These are phyloP conservation scores for Phytophthora citrophthora DNA, from an alignment of 352 stramenopile species.

Conservation along the genomic window DNA sequence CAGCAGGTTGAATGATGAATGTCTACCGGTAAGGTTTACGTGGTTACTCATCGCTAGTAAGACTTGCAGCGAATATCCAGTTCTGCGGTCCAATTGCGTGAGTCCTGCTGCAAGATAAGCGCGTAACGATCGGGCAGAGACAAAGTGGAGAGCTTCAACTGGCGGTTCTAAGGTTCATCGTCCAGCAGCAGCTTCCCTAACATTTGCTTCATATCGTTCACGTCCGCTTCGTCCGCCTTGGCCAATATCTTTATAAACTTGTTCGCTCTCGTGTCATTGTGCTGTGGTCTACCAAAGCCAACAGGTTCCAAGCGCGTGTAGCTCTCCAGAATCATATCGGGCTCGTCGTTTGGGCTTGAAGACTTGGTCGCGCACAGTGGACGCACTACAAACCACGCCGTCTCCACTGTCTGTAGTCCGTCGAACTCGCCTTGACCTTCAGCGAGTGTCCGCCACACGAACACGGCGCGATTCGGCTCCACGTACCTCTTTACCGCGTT, in stretches of 20 bases:
- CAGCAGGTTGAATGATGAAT: neutral
- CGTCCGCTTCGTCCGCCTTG: slow-evolving; percentile 29
- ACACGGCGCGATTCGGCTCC: slow-evolving; percentile 46
- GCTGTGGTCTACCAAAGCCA: slow-evolving; percentile 23
- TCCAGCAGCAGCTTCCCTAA: slow-evolving; percentile 26
- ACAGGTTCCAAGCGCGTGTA: slow-evolving; percentile 24
- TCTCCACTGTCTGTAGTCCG: slow-evolving; percentile 56
- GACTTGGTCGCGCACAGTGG: slow-evolving; percentile 9
- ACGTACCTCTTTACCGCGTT: slow-evolving; percentile 51
- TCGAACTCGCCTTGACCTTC: slow-evolving; percentile 43
- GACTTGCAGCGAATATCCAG: too few relatives aligned
- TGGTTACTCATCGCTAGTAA: too few relatives aligned
- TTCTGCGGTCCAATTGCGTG: too few relatives aligned
- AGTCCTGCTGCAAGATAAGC: too few relatives aligned
- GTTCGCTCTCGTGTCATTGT: slow-evolving; percentile 17
- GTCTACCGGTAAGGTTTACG: neutral
- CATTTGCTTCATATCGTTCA: slow-evolving; percentile 38
- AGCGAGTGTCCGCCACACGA: slow-evolving; percentile 55
- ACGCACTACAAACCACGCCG: slow-evolving; percentile 47
- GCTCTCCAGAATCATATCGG: slow-evolving; percentile 26
- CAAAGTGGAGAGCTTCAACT: too few relatives aligned
- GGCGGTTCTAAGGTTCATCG: neutral
- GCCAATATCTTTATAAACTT: slow-evolving; percentile 26
- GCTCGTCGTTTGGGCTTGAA: neutral
- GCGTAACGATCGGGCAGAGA: too few relatives aligned